These are phyloP conservation scores for Russula brevipes DNA, from an alignment of 768 basidiomycete genomes.

Conservation along the genomic window DNA sequence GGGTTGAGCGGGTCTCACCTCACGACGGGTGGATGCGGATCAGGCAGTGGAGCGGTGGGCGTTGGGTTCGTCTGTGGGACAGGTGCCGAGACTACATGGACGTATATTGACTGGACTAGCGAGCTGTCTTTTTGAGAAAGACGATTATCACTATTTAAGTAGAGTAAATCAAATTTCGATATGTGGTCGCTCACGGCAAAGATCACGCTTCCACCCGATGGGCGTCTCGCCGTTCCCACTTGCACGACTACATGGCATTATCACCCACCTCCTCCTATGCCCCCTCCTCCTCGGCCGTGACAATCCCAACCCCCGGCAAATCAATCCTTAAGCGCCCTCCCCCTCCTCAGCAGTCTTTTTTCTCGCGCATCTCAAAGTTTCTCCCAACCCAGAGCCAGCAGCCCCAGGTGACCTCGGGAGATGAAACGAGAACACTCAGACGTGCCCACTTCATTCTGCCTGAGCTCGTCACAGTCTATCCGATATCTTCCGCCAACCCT, in stretches of 20 bases:
- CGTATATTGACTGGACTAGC: slow-evolving; percentile 39
- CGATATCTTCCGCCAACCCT: slow-evolving; percentile 78
- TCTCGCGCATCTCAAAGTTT: slow-evolving; percentile 70
- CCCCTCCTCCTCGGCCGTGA: slow-evolving; percentile 76
- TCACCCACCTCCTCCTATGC: slow-evolving; percentile 47
- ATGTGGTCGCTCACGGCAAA: no score
- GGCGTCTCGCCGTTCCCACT: slow-evolving; percentile 13
- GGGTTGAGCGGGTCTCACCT: slow-evolving; percentile 69
- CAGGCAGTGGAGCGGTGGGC: slow-evolving; percentile 62
- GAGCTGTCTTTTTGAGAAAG: not conserved
- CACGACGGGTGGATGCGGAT: slow-evolving; percentile 68
- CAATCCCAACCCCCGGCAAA: slow-evolving; percentile 73
- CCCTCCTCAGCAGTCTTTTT: slow-evolving; percentile 59
- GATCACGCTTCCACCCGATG: not conserved
- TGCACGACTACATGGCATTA: slow-evolving; percentile 27
- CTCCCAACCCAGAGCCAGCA: slow-evolving; percentile 49
- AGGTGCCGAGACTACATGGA: slow-evolving; percentile 66
- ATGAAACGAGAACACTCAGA: slow-evolving; percentile 62
- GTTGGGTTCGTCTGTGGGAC: slow-evolving; percentile 61
- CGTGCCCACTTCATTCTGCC: slow-evolving; percentile 90
- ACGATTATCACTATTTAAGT: no score
- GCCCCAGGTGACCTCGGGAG: slow-evolving; percentile 30
- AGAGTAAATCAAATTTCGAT: no score
- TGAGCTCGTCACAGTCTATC: slow-evolving; percentile 81
- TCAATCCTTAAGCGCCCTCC: slow-evolving; percentile 77